phyloP scores from a whole-genome alignment of 805 yeast genomes.

The Wickerhamiella kazuoi region DNA sequence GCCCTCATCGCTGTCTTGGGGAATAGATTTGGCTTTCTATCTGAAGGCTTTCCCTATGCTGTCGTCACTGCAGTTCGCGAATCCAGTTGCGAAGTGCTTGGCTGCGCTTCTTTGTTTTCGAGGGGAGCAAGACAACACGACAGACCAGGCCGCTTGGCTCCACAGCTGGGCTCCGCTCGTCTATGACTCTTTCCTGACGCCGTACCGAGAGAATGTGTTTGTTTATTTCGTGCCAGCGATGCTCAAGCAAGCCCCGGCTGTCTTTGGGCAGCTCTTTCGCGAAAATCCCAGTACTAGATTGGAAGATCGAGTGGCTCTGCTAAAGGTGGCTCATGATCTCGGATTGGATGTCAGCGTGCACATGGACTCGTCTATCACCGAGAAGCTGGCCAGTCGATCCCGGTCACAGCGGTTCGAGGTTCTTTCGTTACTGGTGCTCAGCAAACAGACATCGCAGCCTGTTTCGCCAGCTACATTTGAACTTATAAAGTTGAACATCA shows the following conservation, averaged over 20 bases:
- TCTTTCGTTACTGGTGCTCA: slow-evolving; percentile 41
- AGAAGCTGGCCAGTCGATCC: slow-evolving; percentile 1
- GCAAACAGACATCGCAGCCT: slow-evolving; percentile 43
- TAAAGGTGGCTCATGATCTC: slow-evolving; percentile 5
- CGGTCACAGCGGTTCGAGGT: slow-evolving; percentile 31
- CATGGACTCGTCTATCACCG: neutral
- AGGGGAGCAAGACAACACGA: neutral
- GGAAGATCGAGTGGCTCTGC: slow-evolving; percentile 4
- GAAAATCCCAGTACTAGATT: neutral
- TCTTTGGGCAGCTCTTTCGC: slow-evolving; percentile 1
- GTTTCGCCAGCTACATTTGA: slow-evolving; percentile 31
- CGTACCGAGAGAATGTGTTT: slow-evolving; percentile 5
- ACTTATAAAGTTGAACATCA: slow-evolving; percentile 28
- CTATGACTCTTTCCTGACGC: slow-evolving; percentile 1
- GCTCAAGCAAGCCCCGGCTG: slow-evolving; percentile 3
- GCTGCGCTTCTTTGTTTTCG: slow-evolving; percentile 3
- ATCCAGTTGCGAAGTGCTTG: slow-evolving; percentile 6
- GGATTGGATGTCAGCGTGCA: slow-evolving; percentile 2
- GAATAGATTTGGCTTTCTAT: slow-evolving; percentile 2
- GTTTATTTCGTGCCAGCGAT: slow-evolving; percentile 5
- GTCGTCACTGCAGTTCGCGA: slow-evolving; percentile 5
- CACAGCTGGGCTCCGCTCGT: slow-evolving; percentile 3
- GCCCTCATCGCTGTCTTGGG: slow-evolving; percentile 5
- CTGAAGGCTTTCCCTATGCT: slow-evolving; percentile 1
- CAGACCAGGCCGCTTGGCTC: slow-evolving; percentile 2